A percentile compares a stretch with the other conserved stretches of the same genome.
phyloP scores from a whole-genome alignment of 352 stramenopile genomes.

The Thraustotheca clavata region DNA sequence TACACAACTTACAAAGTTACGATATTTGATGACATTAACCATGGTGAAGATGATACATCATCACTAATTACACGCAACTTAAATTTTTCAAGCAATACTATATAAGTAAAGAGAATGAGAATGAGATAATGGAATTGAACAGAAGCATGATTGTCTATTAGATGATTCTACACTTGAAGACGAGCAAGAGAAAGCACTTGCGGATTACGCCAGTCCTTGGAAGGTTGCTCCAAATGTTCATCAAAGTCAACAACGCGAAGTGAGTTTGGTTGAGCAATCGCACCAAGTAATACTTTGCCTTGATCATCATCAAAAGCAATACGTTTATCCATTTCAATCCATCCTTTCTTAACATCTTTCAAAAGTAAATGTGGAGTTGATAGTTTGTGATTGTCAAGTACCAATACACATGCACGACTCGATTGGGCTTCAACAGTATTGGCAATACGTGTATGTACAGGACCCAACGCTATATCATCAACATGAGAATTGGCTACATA shows the following conservation, averaged over 20 bases:
- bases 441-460: conserved; percentile 17
- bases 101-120: too few relatives aligned
- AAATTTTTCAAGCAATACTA: too few relatives aligned
- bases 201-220: conserved; percentile 17
- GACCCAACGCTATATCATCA: conserved; percentile 5
- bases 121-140: too few relatives aligned
- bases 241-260: conserved; percentile 17
- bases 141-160: too few relatives aligned
- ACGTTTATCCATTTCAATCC: conserved; percentile 13
- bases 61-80: too few relatives aligned
- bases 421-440: conserved; percentile 13
- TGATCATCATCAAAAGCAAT: conserved; percentile 6
- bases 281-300: neutral
- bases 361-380: conserved; percentile 1
- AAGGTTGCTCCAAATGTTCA: conserved; percentile 15
- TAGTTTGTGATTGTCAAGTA: conserved; percentile 7
- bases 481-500: conserved; percentile 15
- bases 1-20: too few relatives aligned
- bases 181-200: conserved; percentile 14
- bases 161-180: conserved; percentile 17
- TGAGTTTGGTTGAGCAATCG: neutral
- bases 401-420: conserved; percentile 4
- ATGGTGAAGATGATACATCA: too few relatives aligned
- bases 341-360: conserved; percentile 18
- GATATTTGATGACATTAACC: too few relatives aligned